Conservation (phyloP, 2,329 filamentous ascomycete genomes). For the Grosmannia huntii region DNA sequence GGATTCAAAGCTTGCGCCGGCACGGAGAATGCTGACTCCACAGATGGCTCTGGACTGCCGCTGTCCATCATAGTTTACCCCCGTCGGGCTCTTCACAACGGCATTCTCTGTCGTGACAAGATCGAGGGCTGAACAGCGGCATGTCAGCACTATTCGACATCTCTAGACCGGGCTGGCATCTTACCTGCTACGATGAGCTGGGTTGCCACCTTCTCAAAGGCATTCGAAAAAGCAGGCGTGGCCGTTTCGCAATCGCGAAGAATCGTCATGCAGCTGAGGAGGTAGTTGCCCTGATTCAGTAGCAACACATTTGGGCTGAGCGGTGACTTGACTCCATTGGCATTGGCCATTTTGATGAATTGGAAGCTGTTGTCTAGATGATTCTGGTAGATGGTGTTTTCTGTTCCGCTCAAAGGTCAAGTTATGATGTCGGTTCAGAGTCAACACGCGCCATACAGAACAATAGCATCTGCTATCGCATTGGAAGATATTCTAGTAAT, state of each 20-base stretch:
- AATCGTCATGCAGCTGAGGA: conserved; percentile 2
- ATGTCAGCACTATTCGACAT: not conserved
- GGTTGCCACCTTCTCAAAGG: conserved; percentile 2
- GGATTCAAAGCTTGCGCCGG: conserved; percentile 1
- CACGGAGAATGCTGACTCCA: conserved; percentile 4
- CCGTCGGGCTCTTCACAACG: not conserved
- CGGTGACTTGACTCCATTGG: not conserved
- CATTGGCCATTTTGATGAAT: not conserved
- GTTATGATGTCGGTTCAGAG: no score
- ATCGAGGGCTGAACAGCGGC: not conserved
- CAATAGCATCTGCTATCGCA: no score
- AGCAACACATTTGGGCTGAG: not conserved
- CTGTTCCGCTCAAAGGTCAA: not conserved
- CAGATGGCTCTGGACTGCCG: not conserved
- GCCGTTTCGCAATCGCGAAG: not conserved
- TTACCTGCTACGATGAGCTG: not conserved
- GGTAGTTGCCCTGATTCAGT: conserved; percentile 1
- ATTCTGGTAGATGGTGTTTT: not conserved
- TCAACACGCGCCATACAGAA: no score
- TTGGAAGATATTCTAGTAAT: no score
- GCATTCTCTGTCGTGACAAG: not conserved
- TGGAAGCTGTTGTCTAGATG: not conserved
- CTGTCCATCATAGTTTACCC: not conserved
- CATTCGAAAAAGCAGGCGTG: not conserved
- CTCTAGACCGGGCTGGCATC: not conserved